Conservation (phyloP, 1,284 basidiomycete genomes). For the Xerocomus minutiporus region DNA sequence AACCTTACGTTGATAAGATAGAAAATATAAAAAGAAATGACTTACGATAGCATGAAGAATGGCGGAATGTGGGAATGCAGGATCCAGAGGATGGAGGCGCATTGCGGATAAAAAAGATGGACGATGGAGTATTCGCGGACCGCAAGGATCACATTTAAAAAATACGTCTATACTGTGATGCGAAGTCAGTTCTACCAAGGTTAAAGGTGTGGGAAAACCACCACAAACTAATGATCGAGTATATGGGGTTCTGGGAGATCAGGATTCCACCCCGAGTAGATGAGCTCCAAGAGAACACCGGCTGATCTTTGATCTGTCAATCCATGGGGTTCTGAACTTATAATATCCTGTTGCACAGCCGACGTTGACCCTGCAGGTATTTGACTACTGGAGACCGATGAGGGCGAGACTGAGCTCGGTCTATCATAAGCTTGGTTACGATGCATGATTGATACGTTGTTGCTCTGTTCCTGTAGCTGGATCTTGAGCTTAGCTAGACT, state of each 20-base stretch:
- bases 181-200: conserved; percentile 2
- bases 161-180: conserved; percentile 66
- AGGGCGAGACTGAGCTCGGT: conserved; percentile 27
- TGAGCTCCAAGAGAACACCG: conserved; percentile 56
- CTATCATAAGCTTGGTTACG: conserved; percentile 13
- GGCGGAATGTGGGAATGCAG: conserved; percentile 75
- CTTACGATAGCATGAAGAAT: conserved; percentile 76
- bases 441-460: conserved; percentile 17
- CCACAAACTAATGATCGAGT: conserved; percentile 67
- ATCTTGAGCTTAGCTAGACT: conserved; percentile 57
- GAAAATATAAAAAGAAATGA: not conserved
- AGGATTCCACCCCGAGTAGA: conserved; percentile 76
- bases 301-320: conserved; percentile 35
- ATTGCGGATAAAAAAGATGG: conserved; percentile 76
- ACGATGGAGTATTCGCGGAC: conserved; percentile 70
- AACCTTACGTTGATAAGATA: conserved; percentile 18
- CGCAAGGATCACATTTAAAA: conserved; percentile 79
- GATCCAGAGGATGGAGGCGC: conserved; percentile 68
- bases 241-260: conserved; percentile 70
- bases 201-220: conserved; percentile 9
- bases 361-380: conserved; percentile 7
- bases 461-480: conserved; percentile 52
- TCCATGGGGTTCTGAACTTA: conserved; percentile 47
- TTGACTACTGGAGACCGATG: conserved; percentile 17
- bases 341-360: conserved; percentile 41